Base-by-base conservation (phyloP, 331 rosid species). In the Cydonia oblonga region DNA sequence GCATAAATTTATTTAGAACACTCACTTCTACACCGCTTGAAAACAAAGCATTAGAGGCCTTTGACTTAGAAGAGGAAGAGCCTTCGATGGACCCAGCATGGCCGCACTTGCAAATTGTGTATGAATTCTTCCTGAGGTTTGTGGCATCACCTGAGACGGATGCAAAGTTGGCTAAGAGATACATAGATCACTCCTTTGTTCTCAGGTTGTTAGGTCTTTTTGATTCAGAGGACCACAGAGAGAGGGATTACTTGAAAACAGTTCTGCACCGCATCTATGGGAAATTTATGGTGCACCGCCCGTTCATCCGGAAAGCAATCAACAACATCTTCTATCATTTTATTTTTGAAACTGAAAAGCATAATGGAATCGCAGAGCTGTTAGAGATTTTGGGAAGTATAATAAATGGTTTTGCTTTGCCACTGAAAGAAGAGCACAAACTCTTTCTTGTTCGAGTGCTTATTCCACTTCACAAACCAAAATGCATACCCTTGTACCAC, bases 61-160 rank as follows among this genome's bases (percentile, higher is more conserved):
- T 91, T 83, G 98, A 93, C 38, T 67, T 91, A 42, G 99, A 95
- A 42, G 99, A 95, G 77, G 99, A 95, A 65, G 99, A 95, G 80
- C 96, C 99, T 61, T 91, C 90, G 9, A 91, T 95, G 97, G 99
- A 91, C 75, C 99, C 99, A 3, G 90, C 96, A 16, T 95, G 99
- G 99, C 84, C 96, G 44, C 92, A 84, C 85, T 79, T 95, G 86
- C 99, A 95, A 86, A 75, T 88, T 69, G 93, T 89, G 69, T 95
- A 91, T 71, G 99, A 91, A 81, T 83, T 89, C 75, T 86, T 95
- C 72, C 84, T 95, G 66, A 85, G 96, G 80, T 89, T 95, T 85
- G 99, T 95, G 71, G 87, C 92, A 20, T 95, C 99, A 9, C 88
- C 97, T 3, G 96, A 89, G 83, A 91, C 91, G n/a, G 99, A 95